Percentiles rank a stretch among this genome's conserved stretches.
These are phyloP conservation scores for Letharia lupina DNA, from an alignment of 495 filamentous ascomycete species.

Conservation along the genomic window DNA sequence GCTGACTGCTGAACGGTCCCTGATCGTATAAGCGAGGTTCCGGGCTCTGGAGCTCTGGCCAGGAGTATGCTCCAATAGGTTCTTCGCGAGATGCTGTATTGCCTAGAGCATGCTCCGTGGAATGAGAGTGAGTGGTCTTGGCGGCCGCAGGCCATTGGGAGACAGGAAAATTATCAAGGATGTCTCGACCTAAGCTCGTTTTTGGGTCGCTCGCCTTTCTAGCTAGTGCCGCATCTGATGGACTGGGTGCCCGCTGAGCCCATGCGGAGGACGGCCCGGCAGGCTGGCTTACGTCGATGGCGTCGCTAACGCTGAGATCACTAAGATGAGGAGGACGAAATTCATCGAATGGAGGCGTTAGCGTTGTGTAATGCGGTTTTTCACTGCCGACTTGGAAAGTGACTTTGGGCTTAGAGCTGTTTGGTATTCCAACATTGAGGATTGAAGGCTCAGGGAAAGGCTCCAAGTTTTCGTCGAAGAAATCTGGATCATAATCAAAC, in stretches of 20 bases:
- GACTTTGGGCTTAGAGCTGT: neutral
- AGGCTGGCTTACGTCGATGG: constrained; percentile 12
- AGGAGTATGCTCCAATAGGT: neutral
- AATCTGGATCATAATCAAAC: constrained; percentile 9
- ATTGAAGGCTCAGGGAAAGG: neutral
- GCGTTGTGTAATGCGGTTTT: neutral
- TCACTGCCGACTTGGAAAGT: neutral
- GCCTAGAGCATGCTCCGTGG: neutral
- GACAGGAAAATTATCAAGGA: neutral
- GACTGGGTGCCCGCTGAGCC: constrained; percentile 26
- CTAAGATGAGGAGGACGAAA: neutral
- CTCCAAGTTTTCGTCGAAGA: constrained; percentile 10
- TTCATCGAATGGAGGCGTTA: neutral
- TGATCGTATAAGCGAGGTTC: constrained; percentile 5
- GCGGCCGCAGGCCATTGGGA: neutral
- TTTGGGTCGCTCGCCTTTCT: constrained; percentile 17
- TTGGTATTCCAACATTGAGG: neutral
- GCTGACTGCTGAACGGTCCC: constrained; percentile 7
- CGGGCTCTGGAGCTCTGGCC: constrained; percentile 11
- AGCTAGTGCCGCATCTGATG: constrained; percentile 31
- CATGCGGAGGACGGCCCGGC: neutral
- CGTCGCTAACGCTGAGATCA: constrained; percentile 10
- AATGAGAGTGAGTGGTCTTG: neutral
- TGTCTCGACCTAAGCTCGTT: neutral
- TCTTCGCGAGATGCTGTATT: neutral